Evolutionary conservation across 345 rosid genomes (phyloP).

Genomic region (Dipteronia dyeriana): DNA sequence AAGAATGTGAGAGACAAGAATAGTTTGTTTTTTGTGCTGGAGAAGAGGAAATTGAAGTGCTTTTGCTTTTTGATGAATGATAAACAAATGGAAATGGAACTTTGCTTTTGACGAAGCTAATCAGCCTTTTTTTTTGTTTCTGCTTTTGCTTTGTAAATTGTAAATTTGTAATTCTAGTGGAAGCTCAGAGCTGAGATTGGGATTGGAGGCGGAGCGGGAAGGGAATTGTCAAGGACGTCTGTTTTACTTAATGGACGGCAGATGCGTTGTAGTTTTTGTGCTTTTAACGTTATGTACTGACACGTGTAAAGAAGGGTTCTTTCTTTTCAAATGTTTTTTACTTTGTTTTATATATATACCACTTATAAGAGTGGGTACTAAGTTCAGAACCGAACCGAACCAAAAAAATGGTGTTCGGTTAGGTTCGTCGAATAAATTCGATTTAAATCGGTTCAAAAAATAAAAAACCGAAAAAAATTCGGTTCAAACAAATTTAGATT

Average conservation of each 20-base stretch:
- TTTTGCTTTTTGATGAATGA: conserved; percentile 33
- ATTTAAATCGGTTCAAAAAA: no score
- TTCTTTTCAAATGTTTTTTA: no score
- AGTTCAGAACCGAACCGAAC: no score
- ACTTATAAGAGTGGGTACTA: no score
- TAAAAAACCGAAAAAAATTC: no score
- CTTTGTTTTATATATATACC: no score
- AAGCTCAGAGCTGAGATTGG: background rate
- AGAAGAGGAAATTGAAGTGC: background rate
- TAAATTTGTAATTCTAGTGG: background rate
- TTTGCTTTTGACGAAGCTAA: conserved; percentile 4
- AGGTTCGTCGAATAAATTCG: no score
- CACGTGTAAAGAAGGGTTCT: background rate
- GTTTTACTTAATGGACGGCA: background rate
- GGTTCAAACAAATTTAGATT: no score
- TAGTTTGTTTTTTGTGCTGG: background rate
- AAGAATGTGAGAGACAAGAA: conserved; percentile 39
- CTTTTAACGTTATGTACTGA: background rate
- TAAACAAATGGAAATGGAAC: background rate
- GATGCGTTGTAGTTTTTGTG: background rate
- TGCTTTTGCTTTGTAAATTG: background rate
- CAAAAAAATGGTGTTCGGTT: no score
- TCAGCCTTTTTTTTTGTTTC: no score
- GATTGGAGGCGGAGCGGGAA: background rate
- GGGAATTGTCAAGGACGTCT: background rate